Evolutionary conservation across 352 stramenopile species (phyloP).

Genomic region (Phytophthora sp.): DNA sequence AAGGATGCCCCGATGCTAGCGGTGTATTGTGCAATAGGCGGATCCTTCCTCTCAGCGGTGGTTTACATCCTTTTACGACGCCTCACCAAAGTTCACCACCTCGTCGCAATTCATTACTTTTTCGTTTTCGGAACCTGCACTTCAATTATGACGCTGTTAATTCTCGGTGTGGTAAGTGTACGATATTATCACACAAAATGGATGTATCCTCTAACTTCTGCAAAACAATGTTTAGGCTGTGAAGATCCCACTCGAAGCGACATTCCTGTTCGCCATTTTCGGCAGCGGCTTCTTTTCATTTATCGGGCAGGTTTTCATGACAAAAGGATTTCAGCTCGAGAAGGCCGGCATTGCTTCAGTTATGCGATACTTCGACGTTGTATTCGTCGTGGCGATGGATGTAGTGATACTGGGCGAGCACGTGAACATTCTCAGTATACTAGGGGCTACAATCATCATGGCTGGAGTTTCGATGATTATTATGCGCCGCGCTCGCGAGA

Average conservation of each 20-base stretch:
- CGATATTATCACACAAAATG: too few relatives aligned
- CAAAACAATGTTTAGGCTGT: conserved; percentile 4
- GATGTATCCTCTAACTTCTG: too few relatives aligned
- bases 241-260: conserved; percentile 18
- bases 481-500: conserved; percentile 27
- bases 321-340: conserved; percentile 45
- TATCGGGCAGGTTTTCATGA: conserved; percentile 44
- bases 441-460: conserved; percentile 45
- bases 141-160: conserved; percentile 36
- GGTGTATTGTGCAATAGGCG: conserved; percentile 40
- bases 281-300: conserved; percentile 42
- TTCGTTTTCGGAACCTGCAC: conserved; percentile 39
- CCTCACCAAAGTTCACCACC: conserved; percentile 35
- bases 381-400: conserved; percentile 50
- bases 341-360: conserved; percentile 45
- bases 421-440: conserved; percentile 30
- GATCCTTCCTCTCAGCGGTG: conserved; percentile 38
- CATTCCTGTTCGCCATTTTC: conserved; percentile 33
- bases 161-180: conserved; percentile 33
- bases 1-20: conserved; percentile 25
- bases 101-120: conserved; percentile 55
- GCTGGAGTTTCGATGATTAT: conserved; percentile 34
- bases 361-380: conserved; percentile 50
- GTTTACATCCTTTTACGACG: conserved; percentile 48
- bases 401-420: conserved; percentile 31